A percentile compares a stretch with the other conserved stretches of the same genome.
These are phyloP conservation scores for Populus tomentosa DNA, from an alignment of 441 rosid genomes.

Conservation along the genomic window DNA sequence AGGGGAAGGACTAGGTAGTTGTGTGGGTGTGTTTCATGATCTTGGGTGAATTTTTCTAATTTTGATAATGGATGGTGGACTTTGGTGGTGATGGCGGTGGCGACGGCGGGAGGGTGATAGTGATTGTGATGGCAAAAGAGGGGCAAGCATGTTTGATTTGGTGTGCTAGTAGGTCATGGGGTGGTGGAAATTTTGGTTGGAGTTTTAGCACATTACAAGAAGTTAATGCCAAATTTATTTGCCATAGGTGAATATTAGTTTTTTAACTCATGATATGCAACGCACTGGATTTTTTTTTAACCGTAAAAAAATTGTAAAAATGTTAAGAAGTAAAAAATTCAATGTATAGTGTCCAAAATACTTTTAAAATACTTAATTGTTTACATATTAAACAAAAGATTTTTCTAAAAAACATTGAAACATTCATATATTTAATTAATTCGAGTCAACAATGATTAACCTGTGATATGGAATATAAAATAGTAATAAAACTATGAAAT, in stretches of 20 bases:
- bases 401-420: no score
- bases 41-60: background rate
- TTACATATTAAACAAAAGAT: no score
- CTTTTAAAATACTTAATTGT: no score
- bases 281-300: no score
- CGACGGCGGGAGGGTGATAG: background rate
- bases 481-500: no score
- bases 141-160: background rate
- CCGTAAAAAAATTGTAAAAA: no score
- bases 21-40: background rate
- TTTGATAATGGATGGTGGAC: background rate
- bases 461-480: accelerated
- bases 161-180: background rate
- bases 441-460: accelerated
- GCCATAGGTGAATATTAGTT: no score
- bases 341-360: no score
- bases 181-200: background rate
- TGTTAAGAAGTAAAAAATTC: no score
- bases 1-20: background rate
- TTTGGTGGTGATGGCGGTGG: background rate
- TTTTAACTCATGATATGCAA: no score
- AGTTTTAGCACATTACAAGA: background rate
- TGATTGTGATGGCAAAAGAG: background rate
- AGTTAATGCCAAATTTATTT: background rate
- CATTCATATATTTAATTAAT: accelerated